phyloP scores from a whole-genome alignment of 2,329 filamentous ascomycete genomes.

The Pestalotiopsis fici region DNA sequence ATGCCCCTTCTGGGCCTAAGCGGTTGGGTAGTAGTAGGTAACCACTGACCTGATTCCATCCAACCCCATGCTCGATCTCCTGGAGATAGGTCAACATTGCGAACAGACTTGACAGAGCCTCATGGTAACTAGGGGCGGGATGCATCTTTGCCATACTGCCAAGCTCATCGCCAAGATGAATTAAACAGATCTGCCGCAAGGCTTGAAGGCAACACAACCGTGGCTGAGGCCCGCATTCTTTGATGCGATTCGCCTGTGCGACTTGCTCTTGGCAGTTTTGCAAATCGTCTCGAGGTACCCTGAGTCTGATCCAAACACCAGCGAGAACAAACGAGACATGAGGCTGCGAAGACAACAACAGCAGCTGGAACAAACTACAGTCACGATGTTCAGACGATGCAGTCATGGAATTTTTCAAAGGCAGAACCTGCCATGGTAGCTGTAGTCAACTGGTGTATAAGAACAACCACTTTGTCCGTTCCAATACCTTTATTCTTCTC shows the following conservation, averaged over 20 bases:
- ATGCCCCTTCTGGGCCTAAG: not conserved
- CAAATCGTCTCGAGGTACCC: slow-evolving; percentile 3
- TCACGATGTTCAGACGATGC: slow-evolving; percentile 4
- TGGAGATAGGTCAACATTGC: not conserved
- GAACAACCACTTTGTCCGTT: not conserved
- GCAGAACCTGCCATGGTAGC: not conserved
- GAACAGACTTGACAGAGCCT: not conserved
- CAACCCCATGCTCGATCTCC: not conserved
- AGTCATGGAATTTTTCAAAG: not conserved
- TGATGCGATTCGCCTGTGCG: slow-evolving; percentile 10
- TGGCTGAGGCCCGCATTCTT: not conserved
- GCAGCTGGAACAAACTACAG: not conserved
- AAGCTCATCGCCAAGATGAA: slow-evolving; percentile 5
- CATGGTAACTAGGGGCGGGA: not conserved
- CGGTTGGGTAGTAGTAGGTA: not conserved
- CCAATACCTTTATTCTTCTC: not conserved
- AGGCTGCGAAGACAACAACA: not conserved
- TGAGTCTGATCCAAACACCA: not conserved
- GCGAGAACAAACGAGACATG: not conserved
- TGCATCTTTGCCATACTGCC: not conserved
- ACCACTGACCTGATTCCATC: not conserved
- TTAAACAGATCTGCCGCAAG: not conserved
- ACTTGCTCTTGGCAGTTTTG: slow-evolving; percentile 6
- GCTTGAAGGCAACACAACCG: not conserved
- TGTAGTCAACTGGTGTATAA: slow-evolving; percentile 2